Evolutionary conservation across 176 grass and related monocot genomes (phyloP), one percentile per base, ranked within the genome.

Genomic region (Puccinellia tenuiflora): DNA sequence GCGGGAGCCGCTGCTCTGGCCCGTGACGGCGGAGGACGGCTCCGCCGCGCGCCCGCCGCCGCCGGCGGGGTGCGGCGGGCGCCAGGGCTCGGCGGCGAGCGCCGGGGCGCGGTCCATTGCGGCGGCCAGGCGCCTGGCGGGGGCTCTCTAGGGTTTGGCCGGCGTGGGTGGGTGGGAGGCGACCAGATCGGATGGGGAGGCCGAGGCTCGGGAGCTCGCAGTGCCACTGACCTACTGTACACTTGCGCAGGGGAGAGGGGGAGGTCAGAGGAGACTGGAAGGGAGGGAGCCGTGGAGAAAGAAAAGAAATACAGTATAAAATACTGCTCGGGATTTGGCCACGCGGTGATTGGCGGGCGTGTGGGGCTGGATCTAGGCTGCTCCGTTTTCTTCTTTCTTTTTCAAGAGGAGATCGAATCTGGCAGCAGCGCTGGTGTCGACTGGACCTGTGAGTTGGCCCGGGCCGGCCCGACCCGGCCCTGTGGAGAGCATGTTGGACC

Each of bases 21-120:
- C 94, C 28, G 92, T 94, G 29, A 94, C 84, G 29, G 79, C 85
- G 8, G 95, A 92, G 33, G 88, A 84, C 5, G 68, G 81, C 73
- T 92, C 92, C 51, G 76, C 56, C 0, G 75, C 78, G 45, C 90
- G 83, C 30, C 25, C 59, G 3, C 6, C 38, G 0, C 11, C 25
- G 40, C 8, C 76, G 50, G 35, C 73, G 17, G 71, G 43, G 79
- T 78, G 79, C 66, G 84, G 84, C 30, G 84, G 48, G 59, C 84
- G 84, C 84, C 88, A 83, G 67, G 78, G 80, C 75, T 90, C 88
- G n/a, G 79, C 79, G 22, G 75, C 48, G 75, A 75, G 84, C 5
- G 80, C 57, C 18, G 48, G 68, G 47, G 57, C 48, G 2, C 80
- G 68, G 7, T 90, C 84, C 88, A 90, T 90, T 3, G 48, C 15